These are phyloP conservation scores for Vitis cinerea DNA, from an alignment of 164 flowering plant genomes.

Conservation along the genomic window DNA sequence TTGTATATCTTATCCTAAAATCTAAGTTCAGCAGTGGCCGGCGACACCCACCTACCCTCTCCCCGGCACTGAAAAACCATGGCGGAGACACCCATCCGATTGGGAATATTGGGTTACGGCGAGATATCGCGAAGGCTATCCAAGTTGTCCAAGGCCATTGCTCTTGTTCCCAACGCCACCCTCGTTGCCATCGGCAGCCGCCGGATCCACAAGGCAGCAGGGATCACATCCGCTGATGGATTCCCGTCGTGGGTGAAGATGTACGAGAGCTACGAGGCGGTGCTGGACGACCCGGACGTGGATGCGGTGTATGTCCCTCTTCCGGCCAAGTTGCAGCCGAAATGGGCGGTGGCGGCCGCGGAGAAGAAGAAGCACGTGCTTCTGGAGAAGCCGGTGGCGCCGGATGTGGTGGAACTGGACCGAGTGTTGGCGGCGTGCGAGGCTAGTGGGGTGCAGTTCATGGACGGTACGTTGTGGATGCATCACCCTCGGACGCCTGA, in stretches of 20 bases:
- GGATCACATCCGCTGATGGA: constrained; percentile 41
- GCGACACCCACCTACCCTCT: too few species aligned
- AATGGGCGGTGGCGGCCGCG: constrained; percentile 62
- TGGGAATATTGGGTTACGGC: constrained; percentile 66
- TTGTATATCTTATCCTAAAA: too few species aligned
- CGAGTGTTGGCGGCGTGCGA: constrained; percentile 53
- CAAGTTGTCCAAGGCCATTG: constrained; percentile 54
- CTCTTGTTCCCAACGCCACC: constrained; percentile 45
- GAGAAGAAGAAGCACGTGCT: constrained; percentile 63
- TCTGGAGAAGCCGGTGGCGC: constrained; percentile 70
- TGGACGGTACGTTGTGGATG: constrained; percentile 88
- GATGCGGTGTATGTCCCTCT: constrained; percentile 74
- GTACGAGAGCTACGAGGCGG: constrained; percentile 59
- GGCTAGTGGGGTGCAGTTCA: constrained; percentile 59
- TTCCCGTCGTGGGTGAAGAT: constrained; percentile 47
- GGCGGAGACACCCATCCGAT: constrained; percentile 34
- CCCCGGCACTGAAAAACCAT: neutral
- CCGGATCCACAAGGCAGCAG: constrained; percentile 45
- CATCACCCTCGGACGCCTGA: constrained; percentile 64
- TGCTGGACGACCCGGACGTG: constrained; percentile 57
- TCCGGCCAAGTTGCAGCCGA: constrained; percentile 54
- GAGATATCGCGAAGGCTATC: constrained; percentile 39
- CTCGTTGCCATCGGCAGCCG: constrained; percentile 65
- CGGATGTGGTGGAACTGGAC: constrained; percentile 52
- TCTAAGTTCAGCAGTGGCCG: too few species aligned